These are phyloP conservation scores for Neonectria sp. DNA, from an alignment of 2,329 filamentous ascomycete species.

Conservation along the genomic window DNA sequence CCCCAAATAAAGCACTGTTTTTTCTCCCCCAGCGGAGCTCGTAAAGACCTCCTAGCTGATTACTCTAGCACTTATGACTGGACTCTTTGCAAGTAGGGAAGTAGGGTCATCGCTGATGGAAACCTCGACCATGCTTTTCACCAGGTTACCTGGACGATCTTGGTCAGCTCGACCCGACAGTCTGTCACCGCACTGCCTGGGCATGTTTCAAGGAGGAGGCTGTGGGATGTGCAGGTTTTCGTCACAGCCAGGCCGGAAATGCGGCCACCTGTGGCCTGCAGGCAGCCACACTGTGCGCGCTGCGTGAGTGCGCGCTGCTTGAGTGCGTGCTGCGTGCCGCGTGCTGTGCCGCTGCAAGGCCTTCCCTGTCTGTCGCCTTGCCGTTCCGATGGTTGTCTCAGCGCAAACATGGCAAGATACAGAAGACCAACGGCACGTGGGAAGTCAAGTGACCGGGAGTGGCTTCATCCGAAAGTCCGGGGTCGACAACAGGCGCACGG, in stretches of 20 bases:
- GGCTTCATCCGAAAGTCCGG: conserved; percentile 37
- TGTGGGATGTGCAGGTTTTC: conserved; percentile 23
- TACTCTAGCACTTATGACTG: conserved; percentile 10
- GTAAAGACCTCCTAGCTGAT: conserved; percentile 16
- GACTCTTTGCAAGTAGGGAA: conserved; percentile 12
- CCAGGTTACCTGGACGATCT: conserved; percentile 14
- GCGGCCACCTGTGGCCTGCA: conserved; percentile 26
- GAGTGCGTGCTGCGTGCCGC: not conserved
- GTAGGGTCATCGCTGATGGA: conserved; percentile 11
- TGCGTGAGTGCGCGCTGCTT: not conserved
- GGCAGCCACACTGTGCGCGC: conserved; percentile 17
- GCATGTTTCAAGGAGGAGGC: conserved; percentile 32
- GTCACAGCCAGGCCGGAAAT: conserved; percentile 36
- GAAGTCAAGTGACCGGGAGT: conserved; percentile 41
- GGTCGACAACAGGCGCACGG: conserved; percentile 38
- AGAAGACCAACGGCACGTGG: conserved; percentile 30
- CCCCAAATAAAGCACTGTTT: conserved; percentile 28
- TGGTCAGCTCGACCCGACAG: conserved; percentile 32
- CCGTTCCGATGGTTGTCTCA: conserved; percentile 3
- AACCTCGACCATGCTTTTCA: conserved; percentile 11
- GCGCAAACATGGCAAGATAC: not conserved
- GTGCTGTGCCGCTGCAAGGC: not conserved
- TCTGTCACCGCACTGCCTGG: conserved; percentile 28
- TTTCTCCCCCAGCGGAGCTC: conserved; percentile 24
- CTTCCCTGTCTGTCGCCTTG: not conserved